These are phyloP conservation scores for Alternaria metachromatica DNA, from an alignment of 2,329 filamentous ascomycete species.

Conservation along the genomic window DNA sequence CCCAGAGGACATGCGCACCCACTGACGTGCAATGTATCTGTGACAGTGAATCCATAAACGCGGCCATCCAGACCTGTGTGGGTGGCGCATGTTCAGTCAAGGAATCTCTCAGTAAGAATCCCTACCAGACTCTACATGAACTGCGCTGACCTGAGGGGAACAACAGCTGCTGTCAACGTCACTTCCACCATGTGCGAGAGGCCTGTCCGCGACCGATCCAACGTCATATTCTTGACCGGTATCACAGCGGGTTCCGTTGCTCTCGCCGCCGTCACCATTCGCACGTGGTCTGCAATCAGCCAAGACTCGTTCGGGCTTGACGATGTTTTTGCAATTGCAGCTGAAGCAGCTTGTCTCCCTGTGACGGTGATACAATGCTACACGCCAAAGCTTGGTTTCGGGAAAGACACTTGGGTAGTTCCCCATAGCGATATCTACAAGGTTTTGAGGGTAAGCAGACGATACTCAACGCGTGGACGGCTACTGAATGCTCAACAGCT, in stretches of 20 bases:
- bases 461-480: background rate
- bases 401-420: conserved; percentile 60
- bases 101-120: conserved; percentile 15
- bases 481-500: conserved; percentile 5
- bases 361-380: conserved; percentile 20
- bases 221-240: conserved; percentile 24
- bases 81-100: conserved; percentile 13
- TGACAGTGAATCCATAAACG: background rate
- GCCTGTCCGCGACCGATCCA: conserved; percentile 37
- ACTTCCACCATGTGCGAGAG: conserved; percentile 44
- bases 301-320: conserved; percentile 16
- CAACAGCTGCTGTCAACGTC: conserved; percentile 46
- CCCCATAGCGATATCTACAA: conserved; percentile 29
- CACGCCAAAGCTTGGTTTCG: conserved; percentile 47
- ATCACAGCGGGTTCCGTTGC: conserved; percentile 32
- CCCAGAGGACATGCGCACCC: conserved; percentile 7
- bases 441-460: background rate
- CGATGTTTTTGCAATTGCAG: conserved; percentile 16
- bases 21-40: conserved; percentile 19
- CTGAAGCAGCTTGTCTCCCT: conserved; percentile 13
- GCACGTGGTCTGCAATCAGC: conserved; percentile 10
- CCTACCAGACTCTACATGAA: background rate
- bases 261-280: conserved; percentile 39
- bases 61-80: conserved; percentile 13
- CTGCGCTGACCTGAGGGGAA: background rate